phyloP scores from a whole-genome alignment of 176 grass and related monocot species.

The Thalia dealbata region DNA sequence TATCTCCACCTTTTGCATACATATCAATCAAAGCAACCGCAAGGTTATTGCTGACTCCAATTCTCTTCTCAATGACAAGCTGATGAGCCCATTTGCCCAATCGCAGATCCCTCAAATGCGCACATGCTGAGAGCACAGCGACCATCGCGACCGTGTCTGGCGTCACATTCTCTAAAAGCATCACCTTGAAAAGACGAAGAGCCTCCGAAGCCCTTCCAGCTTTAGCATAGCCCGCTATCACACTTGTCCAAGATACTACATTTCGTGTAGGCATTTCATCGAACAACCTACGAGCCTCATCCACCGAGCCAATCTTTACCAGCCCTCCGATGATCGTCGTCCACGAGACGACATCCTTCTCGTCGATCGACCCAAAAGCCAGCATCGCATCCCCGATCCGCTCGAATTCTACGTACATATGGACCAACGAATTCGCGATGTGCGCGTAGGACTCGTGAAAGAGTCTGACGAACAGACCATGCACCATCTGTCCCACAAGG shows the following conservation, averaged over 20 bases:
- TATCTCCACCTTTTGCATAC: slow-evolving; percentile 60
- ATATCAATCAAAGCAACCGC: slow-evolving; percentile 53
- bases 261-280: slow-evolving; percentile 38
- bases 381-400: slow-evolving; percentile 22
- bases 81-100: slow-evolving; percentile 39
- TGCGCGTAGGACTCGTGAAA: slow-evolving; percentile 8
- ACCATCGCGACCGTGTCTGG: slow-evolving; percentile 43
- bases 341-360: slow-evolving; percentile 42
- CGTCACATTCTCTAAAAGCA: slow-evolving; percentile 30
- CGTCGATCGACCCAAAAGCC: slow-evolving; percentile 29
- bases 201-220: slow-evolving; percentile 30
- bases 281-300: slow-evolving; percentile 30
- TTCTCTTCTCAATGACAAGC: slow-evolving; percentile 29
- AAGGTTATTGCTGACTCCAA: slow-evolving; percentile 32
- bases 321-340: slow-evolving; percentile 42
- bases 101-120: slow-evolving; percentile 37
- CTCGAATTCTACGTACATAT: slow-evolving; percentile 43
- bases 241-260: slow-evolving; percentile 57
- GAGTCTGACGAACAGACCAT: slow-evolving; percentile 28
- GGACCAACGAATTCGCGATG: slow-evolving; percentile 30
- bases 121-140: slow-evolving; percentile 33
- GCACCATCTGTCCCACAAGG: slow-evolving; percentile 29
- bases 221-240: slow-evolving; percentile 41
- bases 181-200: slow-evolving; percentile 39
- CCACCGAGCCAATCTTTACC: slow-evolving; percentile 30